phyloP scores from a whole-genome alignment of 2,329 filamentous ascomycete genomes.

The Boeremia lycopersici region DNA sequence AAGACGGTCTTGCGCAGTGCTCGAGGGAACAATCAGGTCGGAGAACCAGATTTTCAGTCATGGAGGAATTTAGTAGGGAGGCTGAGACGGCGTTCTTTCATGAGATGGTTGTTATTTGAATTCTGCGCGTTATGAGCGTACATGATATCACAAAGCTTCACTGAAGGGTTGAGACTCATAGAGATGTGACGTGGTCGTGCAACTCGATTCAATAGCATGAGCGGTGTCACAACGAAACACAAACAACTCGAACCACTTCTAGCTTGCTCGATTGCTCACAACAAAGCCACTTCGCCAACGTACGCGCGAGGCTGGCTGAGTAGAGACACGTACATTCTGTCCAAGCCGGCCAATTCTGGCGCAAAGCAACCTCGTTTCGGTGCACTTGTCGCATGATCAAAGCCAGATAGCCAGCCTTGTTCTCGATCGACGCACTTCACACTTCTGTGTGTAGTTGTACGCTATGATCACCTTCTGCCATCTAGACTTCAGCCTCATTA shows the following conservation, averaged over 20 bases:
- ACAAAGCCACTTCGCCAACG: too few relatives aligned
- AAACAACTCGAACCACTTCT: too few relatives aligned
- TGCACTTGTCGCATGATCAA: not conserved
- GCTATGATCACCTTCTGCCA: constrained; percentile 4
- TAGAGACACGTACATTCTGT: too few relatives aligned
- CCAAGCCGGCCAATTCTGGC: not conserved
- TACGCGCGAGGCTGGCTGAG: too few relatives aligned
- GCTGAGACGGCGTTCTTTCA: not conserved
- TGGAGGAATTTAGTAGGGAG: too few relatives aligned
- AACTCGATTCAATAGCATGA: not conserved
- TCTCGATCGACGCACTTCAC: not conserved
- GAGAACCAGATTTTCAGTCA: too few relatives aligned
- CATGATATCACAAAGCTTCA: not conserved
- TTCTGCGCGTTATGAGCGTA: not conserved
- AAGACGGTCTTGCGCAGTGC: not conserved
- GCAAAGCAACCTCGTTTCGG: not conserved
- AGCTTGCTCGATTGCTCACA: too few relatives aligned
- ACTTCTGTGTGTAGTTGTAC: not conserved
- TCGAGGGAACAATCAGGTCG: not conserved
- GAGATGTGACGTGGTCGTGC: not conserved
- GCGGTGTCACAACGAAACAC: not conserved
- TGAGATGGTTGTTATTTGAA: not conserved
- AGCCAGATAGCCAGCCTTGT: not conserved
- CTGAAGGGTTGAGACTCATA: not conserved
- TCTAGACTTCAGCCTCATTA: constrained; percentile 19